A percentile compares a stretch with the other conserved stretches of the same genome.
These are phyloP conservation scores for Candida gigantensis DNA, from an alignment of 1,139 yeast species.

Conservation along the genomic window DNA sequence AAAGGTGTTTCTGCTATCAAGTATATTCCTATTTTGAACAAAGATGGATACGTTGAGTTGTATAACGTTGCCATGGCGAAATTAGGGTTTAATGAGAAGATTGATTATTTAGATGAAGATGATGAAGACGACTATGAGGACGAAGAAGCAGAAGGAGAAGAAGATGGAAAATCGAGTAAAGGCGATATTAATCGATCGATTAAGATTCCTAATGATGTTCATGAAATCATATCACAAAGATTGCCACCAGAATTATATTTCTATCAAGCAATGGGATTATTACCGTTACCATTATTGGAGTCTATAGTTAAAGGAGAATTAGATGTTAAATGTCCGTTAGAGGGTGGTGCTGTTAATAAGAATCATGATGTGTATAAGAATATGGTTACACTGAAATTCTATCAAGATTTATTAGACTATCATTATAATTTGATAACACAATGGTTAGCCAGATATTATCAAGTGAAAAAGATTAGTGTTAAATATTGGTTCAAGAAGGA, in stretches of 20 bases:
- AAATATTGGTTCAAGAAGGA: constrained; percentile 62
- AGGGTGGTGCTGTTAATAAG: constrained; percentile 51
- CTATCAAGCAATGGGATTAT: constrained; percentile 77
- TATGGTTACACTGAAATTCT: constrained; percentile 48
- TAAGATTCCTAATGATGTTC: constrained; percentile 74
- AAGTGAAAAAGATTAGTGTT: constrained; percentile 65
- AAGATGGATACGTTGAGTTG: constrained; percentile 69
- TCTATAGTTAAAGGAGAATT: constrained; percentile 67
- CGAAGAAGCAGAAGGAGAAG: constrained; percentile 1
- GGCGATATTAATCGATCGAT: constrained; percentile 14
- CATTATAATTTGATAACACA: constrained; percentile 71
- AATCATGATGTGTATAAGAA: constrained; percentile 50
- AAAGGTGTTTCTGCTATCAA: constrained; percentile 44
- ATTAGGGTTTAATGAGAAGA: constrained; percentile 27
- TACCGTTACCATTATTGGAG: constrained; percentile 65
- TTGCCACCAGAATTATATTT: constrained; percentile 85
- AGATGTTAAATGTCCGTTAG: constrained; percentile 69
- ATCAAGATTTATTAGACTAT: constrained; percentile 54
- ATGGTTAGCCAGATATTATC: constrained; percentile 81
- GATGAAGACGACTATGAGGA: constrained; percentile 12
- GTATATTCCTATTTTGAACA: constrained; percentile 67
- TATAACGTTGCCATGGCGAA: constrained; percentile 43
- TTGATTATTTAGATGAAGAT: constrained; percentile 19
- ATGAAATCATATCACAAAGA: constrained; percentile 80
- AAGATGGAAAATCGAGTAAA: constrained; percentile 6